A percentile compares a stretch with the other conserved stretches of the same genome.
Evolutionary conservation across 495 filamentous ascomycete species (phyloP).

Genomic region (Letharia columbiana): DNA sequence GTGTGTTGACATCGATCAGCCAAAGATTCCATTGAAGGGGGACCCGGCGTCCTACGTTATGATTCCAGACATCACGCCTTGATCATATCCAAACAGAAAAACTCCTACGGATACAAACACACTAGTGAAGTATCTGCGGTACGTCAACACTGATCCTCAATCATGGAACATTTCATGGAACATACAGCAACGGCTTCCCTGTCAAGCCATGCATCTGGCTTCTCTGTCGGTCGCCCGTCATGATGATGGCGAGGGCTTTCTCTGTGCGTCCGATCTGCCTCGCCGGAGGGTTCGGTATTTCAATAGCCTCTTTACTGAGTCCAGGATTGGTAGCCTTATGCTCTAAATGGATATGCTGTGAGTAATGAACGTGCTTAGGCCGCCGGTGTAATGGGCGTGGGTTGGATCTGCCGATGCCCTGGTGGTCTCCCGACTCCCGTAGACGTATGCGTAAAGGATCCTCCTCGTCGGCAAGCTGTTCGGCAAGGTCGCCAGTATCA

Average conservation of each 20-base stretch:
- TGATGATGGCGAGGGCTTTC: constrained; percentile 66
- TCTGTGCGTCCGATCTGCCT: constrained; percentile 55
- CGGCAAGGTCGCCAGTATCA: constrained; percentile 86
- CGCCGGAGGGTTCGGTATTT: constrained; percentile 61
- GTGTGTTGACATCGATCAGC: constrained; percentile 22
- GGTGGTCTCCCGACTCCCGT: constrained; percentile 53
- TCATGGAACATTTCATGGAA: constrained; percentile 14
- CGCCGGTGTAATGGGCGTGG: constrained; percentile 29
- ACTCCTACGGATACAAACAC: constrained; percentile 97
- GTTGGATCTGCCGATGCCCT: constrained; percentile 39
- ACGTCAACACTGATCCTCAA: constrained; percentile 29
- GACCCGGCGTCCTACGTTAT: constrained; percentile 66
- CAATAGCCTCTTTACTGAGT: constrained; percentile 71
- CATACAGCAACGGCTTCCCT: constrained; percentile 88
- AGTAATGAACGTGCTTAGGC: constrained; percentile 47
- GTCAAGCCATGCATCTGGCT: constrained; percentile 78
- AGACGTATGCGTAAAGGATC: constrained; percentile 64
- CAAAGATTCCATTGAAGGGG: neutral
- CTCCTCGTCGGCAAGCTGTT: constrained; percentile 75
- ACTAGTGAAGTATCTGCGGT: constrained; percentile 82
- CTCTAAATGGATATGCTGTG: constrained; percentile 26
- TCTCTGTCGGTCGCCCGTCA: constrained; percentile 64
- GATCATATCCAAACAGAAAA: constrained; percentile 97
- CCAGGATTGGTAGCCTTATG: constrained; percentile 42
- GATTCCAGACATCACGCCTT: constrained; percentile 98